Conservation (phyloP, 1,284 basidiomycete genomes). For the Retiboletus flavoniger region DNA sequence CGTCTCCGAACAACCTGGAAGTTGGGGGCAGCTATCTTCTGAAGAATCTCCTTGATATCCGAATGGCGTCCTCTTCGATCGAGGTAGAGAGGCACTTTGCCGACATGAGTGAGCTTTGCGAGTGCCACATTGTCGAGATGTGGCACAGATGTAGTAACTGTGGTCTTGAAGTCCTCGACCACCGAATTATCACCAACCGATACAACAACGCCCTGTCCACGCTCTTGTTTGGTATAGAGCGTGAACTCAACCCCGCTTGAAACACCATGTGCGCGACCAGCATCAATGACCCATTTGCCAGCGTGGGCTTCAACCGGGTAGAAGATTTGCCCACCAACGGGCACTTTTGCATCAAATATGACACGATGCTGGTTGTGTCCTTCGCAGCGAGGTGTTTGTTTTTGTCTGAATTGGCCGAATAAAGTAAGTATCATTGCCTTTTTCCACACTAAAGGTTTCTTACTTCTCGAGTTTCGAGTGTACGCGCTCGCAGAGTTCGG, state of each 20-base stretch:
- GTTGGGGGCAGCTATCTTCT: neutral
- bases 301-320: neutral
- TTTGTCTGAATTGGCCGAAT: neutral
- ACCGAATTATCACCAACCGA: neutral
- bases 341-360: constrained; percentile 14
- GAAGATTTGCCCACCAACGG: neutral
- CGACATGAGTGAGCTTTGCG: constrained; percentile 12
- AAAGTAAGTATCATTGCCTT: neutral
- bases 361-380: constrained; percentile 12
- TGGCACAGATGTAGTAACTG: neutral
- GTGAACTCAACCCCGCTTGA: too few relatives aligned
- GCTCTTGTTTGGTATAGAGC: constrained; percentile 2
- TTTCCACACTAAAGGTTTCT: neutral
- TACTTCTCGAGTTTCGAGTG: constrained; percentile 5
- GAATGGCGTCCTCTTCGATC: neutral
- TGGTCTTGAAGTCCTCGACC: constrained; percentile 15
- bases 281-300: too few relatives aligned
- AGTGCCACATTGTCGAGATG: neutral
- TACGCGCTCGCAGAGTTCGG: constrained; percentile 1
- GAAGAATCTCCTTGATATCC: neutral
- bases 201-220: too few relatives aligned
- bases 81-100: constrained; percentile 7
- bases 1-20: neutral
- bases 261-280: too few relatives aligned
- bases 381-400: constrained; percentile 14